phyloP scores from a whole-genome alignment of 1,284 basidiomycete species.

The Cystobasidium slooffiae region DNA sequence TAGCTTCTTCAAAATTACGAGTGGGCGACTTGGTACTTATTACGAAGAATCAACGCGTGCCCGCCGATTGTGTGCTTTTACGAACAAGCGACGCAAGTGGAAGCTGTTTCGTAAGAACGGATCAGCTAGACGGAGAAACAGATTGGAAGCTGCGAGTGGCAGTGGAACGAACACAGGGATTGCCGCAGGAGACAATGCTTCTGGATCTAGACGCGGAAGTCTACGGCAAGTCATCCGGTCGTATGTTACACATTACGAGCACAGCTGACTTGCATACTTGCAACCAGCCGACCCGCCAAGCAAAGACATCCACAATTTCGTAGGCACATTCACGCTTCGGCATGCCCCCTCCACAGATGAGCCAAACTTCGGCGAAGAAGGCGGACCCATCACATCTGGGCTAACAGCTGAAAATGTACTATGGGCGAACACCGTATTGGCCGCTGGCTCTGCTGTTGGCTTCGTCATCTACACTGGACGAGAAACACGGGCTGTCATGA shows the following conservation, averaged over 20 bases:
- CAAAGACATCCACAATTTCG: constrained; percentile 95
- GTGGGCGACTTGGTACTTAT: constrained; percentile 90
- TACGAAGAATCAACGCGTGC: constrained; percentile 97
- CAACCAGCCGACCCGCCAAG: constrained; percentile 82
- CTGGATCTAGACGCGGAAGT: constrained; percentile 77
- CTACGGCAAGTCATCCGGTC: constrained; percentile 65
- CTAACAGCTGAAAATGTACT: constrained; percentile 86
- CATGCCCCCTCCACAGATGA: constrained; percentile 26
- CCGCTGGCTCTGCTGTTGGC: constrained; percentile 90
- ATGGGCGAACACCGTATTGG: constrained; percentile 97
- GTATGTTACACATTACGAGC: neutral
- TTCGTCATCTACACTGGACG: constrained; percentile 92
- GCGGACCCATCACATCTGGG: constrained; percentile 33
- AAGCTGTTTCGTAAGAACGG: constrained; percentile 95
- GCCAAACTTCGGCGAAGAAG: constrained; percentile 34
- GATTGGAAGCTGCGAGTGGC: constrained; percentile 98
- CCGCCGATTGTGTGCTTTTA: constrained; percentile 89
- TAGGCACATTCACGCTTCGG: constrained; percentile 86
- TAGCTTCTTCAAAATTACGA: constrained; percentile 83
- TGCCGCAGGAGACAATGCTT: constrained; percentile 70
- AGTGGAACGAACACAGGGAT: constrained; percentile 77
- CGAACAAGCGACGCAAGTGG: constrained; percentile 84
- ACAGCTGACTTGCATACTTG: constrained; percentile 10
- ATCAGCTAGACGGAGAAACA: constrained; percentile 98
- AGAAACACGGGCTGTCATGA: constrained; percentile 98